These are phyloP conservation scores for Aphanoascus verrucosus DNA, from an alignment of 2,329 filamentous ascomycete species.

Conservation along the genomic window DNA sequence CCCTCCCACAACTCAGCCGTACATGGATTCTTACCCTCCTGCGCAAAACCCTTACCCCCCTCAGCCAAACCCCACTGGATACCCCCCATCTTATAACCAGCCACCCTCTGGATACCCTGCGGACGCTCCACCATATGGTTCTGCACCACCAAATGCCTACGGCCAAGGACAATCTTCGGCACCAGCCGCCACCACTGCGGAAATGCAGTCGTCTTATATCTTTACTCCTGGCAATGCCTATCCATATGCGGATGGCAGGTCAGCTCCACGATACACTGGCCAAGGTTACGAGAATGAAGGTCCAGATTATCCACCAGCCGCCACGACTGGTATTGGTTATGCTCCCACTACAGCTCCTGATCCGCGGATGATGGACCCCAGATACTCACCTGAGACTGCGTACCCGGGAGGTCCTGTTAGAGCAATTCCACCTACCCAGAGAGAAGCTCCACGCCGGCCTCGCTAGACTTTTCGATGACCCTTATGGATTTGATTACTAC, in stretches of 20 bases:
- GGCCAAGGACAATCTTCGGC: constrained; percentile 23
- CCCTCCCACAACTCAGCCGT: background rate
- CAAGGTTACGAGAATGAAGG: constrained; percentile 33
- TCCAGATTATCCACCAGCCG: constrained; percentile 32
- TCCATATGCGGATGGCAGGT: constrained; percentile 22
- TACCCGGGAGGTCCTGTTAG: constrained; percentile 24
- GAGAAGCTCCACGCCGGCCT: constrained; percentile 29
- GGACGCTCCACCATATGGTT: constrained; percentile 8
- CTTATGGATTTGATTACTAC: background rate
- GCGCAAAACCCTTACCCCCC: constrained; percentile 24
- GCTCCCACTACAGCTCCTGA: constrained; percentile 33
- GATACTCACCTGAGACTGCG: constrained; percentile 33
- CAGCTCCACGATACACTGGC: constrained; percentile 34
- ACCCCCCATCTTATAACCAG: constrained; percentile 26
- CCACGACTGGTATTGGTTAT: constrained; percentile 33
- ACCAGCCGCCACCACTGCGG: constrained; percentile 30
- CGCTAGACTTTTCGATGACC: constrained; percentile 21
- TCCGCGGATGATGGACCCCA: constrained; percentile 31
- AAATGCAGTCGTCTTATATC: constrained; percentile 32
- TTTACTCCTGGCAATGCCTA: constrained; percentile 31
- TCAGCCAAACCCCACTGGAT: constrained; percentile 29
- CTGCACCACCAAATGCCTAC: constrained; percentile 11
- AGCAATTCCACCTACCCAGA: constrained; percentile 30
- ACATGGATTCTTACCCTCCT: constrained; percentile 22
- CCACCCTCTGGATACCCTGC: constrained; percentile 24